These are phyloP conservation scores for Eimeria praecox DNA, from an alignment of 169 alveolate genomes.

Conservation along the genomic window DNA sequence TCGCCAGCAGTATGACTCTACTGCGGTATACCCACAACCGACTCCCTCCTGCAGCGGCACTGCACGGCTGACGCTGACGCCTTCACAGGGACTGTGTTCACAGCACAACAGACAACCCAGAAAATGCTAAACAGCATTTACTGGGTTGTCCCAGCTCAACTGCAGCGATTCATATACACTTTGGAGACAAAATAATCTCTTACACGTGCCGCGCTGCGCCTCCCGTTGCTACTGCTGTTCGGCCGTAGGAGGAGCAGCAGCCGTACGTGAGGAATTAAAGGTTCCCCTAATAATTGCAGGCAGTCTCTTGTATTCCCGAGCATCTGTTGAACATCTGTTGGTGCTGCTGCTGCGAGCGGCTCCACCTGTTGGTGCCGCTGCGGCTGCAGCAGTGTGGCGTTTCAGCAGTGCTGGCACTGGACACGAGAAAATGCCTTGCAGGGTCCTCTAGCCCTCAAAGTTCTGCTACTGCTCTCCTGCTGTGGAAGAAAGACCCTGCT, in stretches of 20 bases:
- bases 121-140: too few relatives aligned
- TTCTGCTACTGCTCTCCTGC: conserved; percentile 36
- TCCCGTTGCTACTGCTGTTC: conserved; percentile 36
- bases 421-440: neutral
- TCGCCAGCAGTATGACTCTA: neutral
- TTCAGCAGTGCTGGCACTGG: neutral
- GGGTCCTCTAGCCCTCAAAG: conserved; percentile 6
- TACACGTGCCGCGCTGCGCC: conserved; percentile 8
- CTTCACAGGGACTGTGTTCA: neutral
- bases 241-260: conserved; percentile 23
- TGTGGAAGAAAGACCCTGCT: neutral
- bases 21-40: conserved; percentile 8
- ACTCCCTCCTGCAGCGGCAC: conserved; percentile 19
- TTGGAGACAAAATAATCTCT: conserved; percentile 35
- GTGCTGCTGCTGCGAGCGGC: conserved; percentile 45
- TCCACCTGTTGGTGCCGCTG: conserved; percentile 30
- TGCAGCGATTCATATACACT: conserved; percentile 10
- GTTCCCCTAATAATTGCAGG: neutral
- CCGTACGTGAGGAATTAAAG: neutral
- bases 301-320: neutral
- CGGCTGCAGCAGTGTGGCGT: conserved; percentile 17
- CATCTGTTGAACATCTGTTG: neutral
- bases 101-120: neutral
- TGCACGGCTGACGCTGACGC: neutral
- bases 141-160: neutral